Evolutionary conservation across 352 stramenopile genomes (phyloP).

Genomic region (Pythium vanterpoolii): DNA sequence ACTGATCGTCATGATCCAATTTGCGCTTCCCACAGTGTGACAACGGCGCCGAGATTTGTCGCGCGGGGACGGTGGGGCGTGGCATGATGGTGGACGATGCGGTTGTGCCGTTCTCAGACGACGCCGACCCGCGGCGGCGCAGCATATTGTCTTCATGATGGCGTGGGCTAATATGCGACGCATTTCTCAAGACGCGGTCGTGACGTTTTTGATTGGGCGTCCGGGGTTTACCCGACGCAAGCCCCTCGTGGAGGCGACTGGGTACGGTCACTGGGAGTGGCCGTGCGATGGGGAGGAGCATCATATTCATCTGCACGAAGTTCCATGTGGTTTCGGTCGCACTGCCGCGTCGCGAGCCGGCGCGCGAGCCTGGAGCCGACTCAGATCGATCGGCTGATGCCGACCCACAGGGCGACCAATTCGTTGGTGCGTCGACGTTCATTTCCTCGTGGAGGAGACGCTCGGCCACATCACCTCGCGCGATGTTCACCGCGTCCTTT

Average conservation of each 20-base stretch:
- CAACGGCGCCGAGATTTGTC: slow-evolving; percentile 15
- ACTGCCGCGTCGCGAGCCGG: neutral
- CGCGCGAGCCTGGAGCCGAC: neutral
- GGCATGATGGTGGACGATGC: slow-evolving; percentile 3
- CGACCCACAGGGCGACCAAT: neutral
- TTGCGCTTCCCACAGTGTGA: slow-evolving; percentile 14
- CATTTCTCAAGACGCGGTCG: slow-evolving; percentile 41
- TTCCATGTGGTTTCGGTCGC: slow-evolving; percentile 47
- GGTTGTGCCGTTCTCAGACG: slow-evolving; percentile 3
- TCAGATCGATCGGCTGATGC: neutral
- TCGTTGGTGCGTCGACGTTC: slow-evolving; percentile 12
- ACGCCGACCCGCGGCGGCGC: slow-evolving; percentile 14
- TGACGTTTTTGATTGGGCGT: slow-evolving; percentile 69
- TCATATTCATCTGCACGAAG: slow-evolving; percentile 88
- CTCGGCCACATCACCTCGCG: slow-evolving; percentile 1
- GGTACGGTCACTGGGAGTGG: slow-evolving; percentile 52
- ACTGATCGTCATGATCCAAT: slow-evolving; percentile 14
- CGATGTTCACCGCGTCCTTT: too few relatives aligned
- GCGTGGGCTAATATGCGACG: slow-evolving; percentile 67
- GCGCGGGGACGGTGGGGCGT: slow-evolving; percentile 2
- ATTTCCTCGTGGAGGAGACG: slow-evolving; percentile 13
- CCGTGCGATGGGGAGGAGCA: slow-evolving; percentile 67
- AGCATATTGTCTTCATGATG: slow-evolving; percentile 31
- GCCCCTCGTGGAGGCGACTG: slow-evolving; percentile 46
- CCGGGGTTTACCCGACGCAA: slow-evolving; percentile 43